Conservation (phyloP, 169 alveolate species). For the Plasmodium vivax region DNA sequence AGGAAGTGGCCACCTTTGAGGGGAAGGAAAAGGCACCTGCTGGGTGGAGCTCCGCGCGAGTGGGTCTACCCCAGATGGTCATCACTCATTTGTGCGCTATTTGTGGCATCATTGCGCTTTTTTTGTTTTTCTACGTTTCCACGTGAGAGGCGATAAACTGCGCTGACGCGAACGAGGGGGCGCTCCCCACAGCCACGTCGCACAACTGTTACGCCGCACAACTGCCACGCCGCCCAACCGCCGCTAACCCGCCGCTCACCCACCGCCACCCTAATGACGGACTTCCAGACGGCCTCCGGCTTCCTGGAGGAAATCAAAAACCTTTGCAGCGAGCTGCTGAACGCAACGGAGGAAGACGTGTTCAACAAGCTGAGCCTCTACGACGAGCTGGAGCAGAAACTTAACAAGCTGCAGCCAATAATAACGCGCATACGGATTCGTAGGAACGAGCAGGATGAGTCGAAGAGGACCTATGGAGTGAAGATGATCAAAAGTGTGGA, state of each 20-base stretch:
- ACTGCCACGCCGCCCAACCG: too few relatives aligned
- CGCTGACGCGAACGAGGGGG: slow-evolving; percentile 7
- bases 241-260: too few relatives aligned
- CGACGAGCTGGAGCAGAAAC: slow-evolving; percentile 35
- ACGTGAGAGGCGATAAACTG: background rate
- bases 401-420: slow-evolving; percentile 47
- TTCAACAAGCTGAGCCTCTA: slow-evolving; percentile 56
- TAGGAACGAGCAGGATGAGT: slow-evolving; percentile 57
- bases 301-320: slow-evolving; percentile 44
- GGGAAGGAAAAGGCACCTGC: background rate
- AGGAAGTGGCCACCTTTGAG: background rate
- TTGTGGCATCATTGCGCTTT: background rate
- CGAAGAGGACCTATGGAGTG: slow-evolving; percentile 56
- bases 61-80: background rate
- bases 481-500: slow-evolving; percentile 69
- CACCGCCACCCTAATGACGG: slow-evolving; percentile 49
- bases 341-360: slow-evolving; percentile 39
- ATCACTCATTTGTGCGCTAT: background rate
- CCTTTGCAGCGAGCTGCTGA: slow-evolving; percentile 46
- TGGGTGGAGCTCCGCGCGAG: background rate
- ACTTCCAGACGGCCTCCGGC: slow-evolving; percentile 22
- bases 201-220: too few relatives aligned
- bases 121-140: background rate
- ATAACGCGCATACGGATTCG: slow-evolving; percentile 58
- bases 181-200: too few relatives aligned